A percentile compares a stretch with the other conserved stretches of the same genome.
phyloP scores from a whole-genome alignment of 805 yeast genomes.

The Candida methanosorbosa region DNA sequence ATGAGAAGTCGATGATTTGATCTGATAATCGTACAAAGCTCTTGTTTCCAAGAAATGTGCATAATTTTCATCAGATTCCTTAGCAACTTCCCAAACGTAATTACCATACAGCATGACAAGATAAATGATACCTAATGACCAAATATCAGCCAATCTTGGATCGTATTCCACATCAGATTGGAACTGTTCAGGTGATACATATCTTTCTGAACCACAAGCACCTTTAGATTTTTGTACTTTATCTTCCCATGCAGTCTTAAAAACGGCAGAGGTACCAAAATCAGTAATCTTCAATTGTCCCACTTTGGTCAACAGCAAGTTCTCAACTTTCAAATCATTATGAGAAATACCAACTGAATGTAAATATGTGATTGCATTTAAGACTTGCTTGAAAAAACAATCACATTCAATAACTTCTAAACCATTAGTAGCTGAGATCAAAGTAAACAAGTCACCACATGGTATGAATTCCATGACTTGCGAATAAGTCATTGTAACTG shows the following conservation, averaged over 20 bases:
- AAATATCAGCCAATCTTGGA: slow-evolving; percentile 74
- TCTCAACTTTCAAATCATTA: slow-evolving; percentile 88
- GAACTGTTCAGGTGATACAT: slow-evolving; percentile 89
- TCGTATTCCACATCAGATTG: slow-evolving; percentile 47
- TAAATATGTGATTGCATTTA: slow-evolving; percentile 77
- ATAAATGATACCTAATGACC: slow-evolving; percentile 81
- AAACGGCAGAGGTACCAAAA: slow-evolving; percentile 88
- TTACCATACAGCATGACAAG: slow-evolving; percentile 48
- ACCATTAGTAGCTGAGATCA: slow-evolving; percentile 43
- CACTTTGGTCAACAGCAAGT: slow-evolving; percentile 56
- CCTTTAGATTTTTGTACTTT: slow-evolving; percentile 62
- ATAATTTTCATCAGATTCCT: slow-evolving; percentile 30
- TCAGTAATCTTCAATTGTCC: slow-evolving; percentile 71
- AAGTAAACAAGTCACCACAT: slow-evolving; percentile 68
- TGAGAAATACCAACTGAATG: slow-evolving; percentile 92
- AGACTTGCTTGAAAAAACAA: slow-evolving; percentile 80
- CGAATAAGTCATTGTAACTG: slow-evolving; percentile 58
- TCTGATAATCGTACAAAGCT: slow-evolving; percentile 27
- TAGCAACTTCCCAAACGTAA: slow-evolving; percentile 28
- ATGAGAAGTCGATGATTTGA: slow-evolving; percentile 15
- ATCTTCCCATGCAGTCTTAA: slow-evolving; percentile 83
- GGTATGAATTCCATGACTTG: slow-evolving; percentile 97
- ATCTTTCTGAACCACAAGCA: slow-evolving; percentile 84
- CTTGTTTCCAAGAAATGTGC: slow-evolving; percentile 36
- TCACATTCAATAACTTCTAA: slow-evolving; percentile 67